Base-by-base conservation (phyloP, 202 grass and related monocot species). In the Musa balbisiana region DNA sequence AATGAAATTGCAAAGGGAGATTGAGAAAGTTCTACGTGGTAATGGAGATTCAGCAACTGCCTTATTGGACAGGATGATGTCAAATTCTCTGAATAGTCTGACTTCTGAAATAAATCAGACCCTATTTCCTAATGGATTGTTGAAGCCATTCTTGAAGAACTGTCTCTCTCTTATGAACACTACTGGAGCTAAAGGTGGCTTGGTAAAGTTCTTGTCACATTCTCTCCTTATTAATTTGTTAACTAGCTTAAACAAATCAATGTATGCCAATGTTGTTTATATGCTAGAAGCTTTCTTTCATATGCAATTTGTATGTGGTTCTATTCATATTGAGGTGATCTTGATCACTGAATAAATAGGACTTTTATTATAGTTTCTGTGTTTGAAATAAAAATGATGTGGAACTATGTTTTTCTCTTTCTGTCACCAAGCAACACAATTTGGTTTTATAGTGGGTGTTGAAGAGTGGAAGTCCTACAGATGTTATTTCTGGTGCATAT, bases 121-220 rank as follows among this genome's bases (percentile, higher is more conserved):
- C 0, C 54, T 93, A 73, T 93, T 91, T 82, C 93, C 93, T 9
- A 63, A 69, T 59, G 90, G 90, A 67, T 74, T 98, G 21, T 77
- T 82, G 52, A 98, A 98, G 83, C 74, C 86, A 49, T 98, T 93
- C 68, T 84, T 85, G 73, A 21, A 55, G 76, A 98, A 98, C 73
- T 98, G 94, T 78, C 88, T 98, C 68, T 88, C 90, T 83, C 94
- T 98, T 73, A 98, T 98, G 94, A 93, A 90, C 72, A 77, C 79
- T 23, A 93, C 88, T 83, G 94, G 94, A 64, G 94, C 94, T 75
- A 98, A 98, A 80, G 94, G 94, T 71, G 77, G 90, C 33, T 49
- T 78, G 82, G 94, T 98, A 80, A n/a, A 77, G 88, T 67, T 75
- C 11, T 5, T 73, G 76, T 79, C 78, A 20, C 17, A 13, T 74